Percentiles rank a stretch among this genome's conserved stretches.
Conservation (phyloP, 176 grass and related monocot genomes). For the Oryza meridionalis region DNA sequence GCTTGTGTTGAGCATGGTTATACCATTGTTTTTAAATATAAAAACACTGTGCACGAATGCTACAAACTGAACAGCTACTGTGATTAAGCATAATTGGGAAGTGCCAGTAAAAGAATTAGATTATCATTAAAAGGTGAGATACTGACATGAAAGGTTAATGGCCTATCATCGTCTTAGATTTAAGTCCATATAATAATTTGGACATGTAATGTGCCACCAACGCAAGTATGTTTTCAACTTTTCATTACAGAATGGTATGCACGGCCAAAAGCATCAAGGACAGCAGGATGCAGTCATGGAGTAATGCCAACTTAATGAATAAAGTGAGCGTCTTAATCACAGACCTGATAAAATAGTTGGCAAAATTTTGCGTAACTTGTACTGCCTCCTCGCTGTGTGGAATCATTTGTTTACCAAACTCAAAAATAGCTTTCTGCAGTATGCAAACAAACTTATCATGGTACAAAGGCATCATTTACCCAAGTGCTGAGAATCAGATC, state of each 20-base stretch:
- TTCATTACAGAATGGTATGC: not conserved
- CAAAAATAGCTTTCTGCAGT: conserved; percentile 91
- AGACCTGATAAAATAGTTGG: conserved; percentile 94
- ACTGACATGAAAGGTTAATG: not conserved
- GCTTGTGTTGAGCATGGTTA: not conserved
- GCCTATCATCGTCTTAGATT: not conserved
- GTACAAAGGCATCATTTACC: not conserved
- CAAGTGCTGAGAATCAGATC: not conserved
- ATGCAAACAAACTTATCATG: conserved; percentile 23
- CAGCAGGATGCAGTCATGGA: not conserved
- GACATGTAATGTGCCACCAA: not conserved
- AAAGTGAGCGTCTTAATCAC: conserved; percentile 2
- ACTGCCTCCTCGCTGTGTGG: conserved; percentile 86
- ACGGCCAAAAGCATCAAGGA: not conserved
- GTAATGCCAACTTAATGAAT: not conserved
- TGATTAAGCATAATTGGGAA: not conserved
- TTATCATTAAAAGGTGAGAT: not conserved
- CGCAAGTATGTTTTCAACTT: not conserved
- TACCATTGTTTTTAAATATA: not conserved
- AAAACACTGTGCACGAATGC: not conserved
- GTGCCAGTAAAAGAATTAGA: not conserved
- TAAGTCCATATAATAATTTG: not conserved
- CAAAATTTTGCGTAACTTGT: conserved; percentile 72
- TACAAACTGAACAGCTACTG: not conserved
- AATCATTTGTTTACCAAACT: conserved; percentile 75